Evolutionary conservation across 2,329 filamentous ascomycete genomes (phyloP).

Genomic region (Aphanoascus verrucosus): DNA sequence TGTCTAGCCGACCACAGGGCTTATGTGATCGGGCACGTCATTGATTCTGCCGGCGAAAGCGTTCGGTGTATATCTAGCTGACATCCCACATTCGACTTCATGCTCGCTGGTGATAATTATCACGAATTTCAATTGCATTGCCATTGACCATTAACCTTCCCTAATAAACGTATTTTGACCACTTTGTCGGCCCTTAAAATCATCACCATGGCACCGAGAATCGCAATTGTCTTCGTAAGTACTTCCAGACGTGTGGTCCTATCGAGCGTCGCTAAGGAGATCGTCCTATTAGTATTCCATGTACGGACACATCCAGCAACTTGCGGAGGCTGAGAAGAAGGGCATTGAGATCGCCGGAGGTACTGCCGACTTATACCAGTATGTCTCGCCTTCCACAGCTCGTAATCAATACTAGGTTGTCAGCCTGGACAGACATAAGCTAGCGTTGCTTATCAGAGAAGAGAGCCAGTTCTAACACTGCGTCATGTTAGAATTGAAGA

Average conservation of each 20-base stretch:
- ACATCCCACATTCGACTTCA: not conserved
- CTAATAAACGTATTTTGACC: not conserved
- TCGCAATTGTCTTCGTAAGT: constrained; percentile 81
- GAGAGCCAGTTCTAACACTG: not conserved
- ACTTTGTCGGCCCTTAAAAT: not conserved
- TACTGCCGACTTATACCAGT: constrained; percentile 71
- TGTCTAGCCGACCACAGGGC: not conserved
- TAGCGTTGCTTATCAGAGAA: too few relatives aligned
- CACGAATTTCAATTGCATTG: not conserved
- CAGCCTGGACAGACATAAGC: not conserved
- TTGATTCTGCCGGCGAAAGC: not conserved
- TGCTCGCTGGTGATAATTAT: not conserved
- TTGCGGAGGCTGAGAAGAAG: constrained; percentile 82
- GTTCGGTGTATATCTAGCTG: not conserved
- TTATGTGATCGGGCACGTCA: constrained; percentile 1
- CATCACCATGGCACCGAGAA: constrained; percentile 55
- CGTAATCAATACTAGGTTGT: not conserved
- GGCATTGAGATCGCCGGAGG: constrained; percentile 85
- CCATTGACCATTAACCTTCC: not conserved
- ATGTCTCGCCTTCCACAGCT: constrained; percentile 23
- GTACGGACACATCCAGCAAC: constrained; percentile 77
- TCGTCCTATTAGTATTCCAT: constrained; percentile 62
- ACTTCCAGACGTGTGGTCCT: not conserved
- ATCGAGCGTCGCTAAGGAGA: not conserved
- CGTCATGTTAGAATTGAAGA: constrained; percentile 53